Percentiles rank a stretch among this genome's conserved stretches.
These are phyloP conservation scores for Dalbergia oliveri DNA, from an alignment of 306 rosid genomes.

Conservation along the genomic window DNA sequence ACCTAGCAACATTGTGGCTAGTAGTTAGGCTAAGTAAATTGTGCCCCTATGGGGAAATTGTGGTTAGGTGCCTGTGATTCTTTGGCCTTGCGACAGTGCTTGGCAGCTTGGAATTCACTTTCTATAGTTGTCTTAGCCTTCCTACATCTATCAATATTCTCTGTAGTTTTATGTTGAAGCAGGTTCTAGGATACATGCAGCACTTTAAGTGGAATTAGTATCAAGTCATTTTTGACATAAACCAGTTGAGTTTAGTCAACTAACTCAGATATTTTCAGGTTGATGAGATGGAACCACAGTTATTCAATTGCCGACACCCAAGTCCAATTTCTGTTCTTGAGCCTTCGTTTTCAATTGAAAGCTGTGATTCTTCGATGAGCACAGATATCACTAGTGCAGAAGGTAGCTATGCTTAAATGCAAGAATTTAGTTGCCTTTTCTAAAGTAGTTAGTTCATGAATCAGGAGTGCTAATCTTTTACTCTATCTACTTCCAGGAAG, in stretches of 20 bases:
- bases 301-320: conserved; percentile 63
- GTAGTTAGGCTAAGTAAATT: not conserved
- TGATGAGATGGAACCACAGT: conserved; percentile 60
- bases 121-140: not conserved
- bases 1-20: not conserved
- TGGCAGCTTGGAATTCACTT: conserved; percentile 16
- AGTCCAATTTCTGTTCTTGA: conserved; percentile 92
- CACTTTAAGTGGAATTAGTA: not conserved
- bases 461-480: conserved; percentile 25
- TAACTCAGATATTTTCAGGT: conserved; percentile 58
- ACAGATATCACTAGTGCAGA: conserved; percentile 68
- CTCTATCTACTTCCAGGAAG: conserved; percentile 64
- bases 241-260: conserved; percentile 17
- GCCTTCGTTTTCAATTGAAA: conserved; percentile 82
- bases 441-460: conserved; percentile 25
- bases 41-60: not conserved
- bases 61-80: not conserved
- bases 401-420: conserved; percentile 57
- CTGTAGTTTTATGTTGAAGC: not conserved
- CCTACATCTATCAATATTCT: not conserved
- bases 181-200: not conserved
- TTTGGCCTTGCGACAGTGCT: not conserved
- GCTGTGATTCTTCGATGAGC: conserved; percentile 72
- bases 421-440: not conserved
- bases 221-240: not conserved